A percentile compares a stretch with the other conserved stretches of the same genome.
These are phyloP conservation scores for Metarhizium anisopliae DNA, from an alignment of 2,329 filamentous ascomycete species.

Conservation along the genomic window DNA sequence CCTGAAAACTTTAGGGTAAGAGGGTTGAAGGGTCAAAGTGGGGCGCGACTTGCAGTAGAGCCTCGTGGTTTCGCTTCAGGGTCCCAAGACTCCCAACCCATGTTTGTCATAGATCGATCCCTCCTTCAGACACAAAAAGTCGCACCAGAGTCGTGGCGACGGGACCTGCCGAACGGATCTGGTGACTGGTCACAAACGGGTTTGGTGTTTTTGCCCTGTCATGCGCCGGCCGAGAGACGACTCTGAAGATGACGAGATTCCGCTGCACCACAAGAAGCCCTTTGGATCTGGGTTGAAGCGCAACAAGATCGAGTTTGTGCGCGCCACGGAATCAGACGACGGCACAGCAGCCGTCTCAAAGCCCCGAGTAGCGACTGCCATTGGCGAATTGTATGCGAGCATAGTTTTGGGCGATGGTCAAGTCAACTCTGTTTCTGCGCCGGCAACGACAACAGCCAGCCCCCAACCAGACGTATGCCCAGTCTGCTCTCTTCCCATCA, in stretches of 20 bases:
- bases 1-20: too few species aligned
- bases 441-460: conserved; percentile 7
- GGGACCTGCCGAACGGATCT: not conserved
- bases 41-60: too few species aligned
- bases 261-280: conserved; percentile 42
- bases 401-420: conserved; percentile 48
- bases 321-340: conserved; percentile 33
- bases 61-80: too few species aligned
- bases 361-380: conserved; percentile 15
- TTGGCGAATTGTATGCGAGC: conserved; percentile 56
- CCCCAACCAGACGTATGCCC: conserved; percentile 17
- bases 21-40: too few species aligned
- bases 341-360: conserved; percentile 16
- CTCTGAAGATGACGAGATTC: conserved; percentile 29
- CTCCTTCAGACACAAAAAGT: not conserved
- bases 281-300: conserved; percentile 50
- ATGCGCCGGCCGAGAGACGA: conserved; percentile 20
- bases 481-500: conserved; percentile 27
- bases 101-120: too few species aligned
- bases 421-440: not conserved
- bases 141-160: not conserved
- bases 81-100: too few species aligned
- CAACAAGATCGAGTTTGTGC: conserved; percentile 48
- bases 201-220: not conserved
- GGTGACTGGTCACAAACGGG: not conserved